Evolutionary conservation across 2,329 filamentous ascomycete species (phyloP), one percentile per base, ranked within the genome.

Genomic region (Penicillium sp.): DNA sequence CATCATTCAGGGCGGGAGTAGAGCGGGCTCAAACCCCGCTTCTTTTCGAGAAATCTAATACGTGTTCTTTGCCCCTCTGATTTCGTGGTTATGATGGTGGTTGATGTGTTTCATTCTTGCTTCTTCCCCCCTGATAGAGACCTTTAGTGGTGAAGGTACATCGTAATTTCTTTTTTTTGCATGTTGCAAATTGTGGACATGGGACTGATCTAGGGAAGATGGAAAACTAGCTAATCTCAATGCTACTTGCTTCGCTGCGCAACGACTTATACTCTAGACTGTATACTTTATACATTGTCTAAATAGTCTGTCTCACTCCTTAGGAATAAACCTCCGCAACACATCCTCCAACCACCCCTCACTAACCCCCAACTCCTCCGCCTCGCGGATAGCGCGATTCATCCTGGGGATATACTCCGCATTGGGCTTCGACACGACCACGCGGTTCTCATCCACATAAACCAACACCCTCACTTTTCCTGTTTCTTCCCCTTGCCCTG

Each of bases 311-410:
- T 11, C 22, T 45, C 63, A 70, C 26, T 63, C 52, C 48, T 49
- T 42, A 5, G 75, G 75, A 60, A 80, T 76, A 59, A 70, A 76
- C 62, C 64, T 71, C 65, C 78, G 72, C 69, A 80, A 73, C 25
- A 79, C 76, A 40, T 70, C 70, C 28, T 76, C 69, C 16, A 77
- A 70, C 78, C 78, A 78, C 28, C 61, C 52, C 53, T 38, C 58
- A 8, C 73, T 69, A 49, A 78, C 64, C 19, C 78, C 78, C 53
- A 79, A 66, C 25, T 56, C 59, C 48, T 73, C 70, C 6, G 73
- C 71, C 65, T 80, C 78, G 8, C 68, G 59, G 65, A 80, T 78
- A n/a, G 70, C 78, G 35, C 78, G 70, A 61, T 80, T 79, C 78
- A 80, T 79, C 55, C 78, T 63, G 3, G 68, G 71, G 40, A 80